Conservation (phyloP, 2,329 filamentous ascomycete genomes). For the Ophidiomyces ophidiicola region DNA sequence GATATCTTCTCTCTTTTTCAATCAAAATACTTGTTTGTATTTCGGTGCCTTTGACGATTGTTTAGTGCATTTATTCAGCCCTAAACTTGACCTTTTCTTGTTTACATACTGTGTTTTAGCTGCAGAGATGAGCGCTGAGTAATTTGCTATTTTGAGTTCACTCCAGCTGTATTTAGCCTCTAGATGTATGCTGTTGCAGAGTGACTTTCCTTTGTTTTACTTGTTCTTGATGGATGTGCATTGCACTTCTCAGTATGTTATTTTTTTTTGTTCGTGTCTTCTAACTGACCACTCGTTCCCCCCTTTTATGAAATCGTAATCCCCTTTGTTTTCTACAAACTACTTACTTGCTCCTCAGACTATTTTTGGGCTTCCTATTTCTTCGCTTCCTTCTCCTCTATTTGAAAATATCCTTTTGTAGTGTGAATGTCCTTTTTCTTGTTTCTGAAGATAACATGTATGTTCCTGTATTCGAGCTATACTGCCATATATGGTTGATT, state of each 20-base stretch:
- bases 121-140: neutral
- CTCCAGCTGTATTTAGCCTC: neutral
- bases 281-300: conserved; percentile 2
- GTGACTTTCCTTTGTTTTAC: conserved; percentile 5
- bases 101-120: neutral
- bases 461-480: conserved; percentile 1
- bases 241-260: conserved; percentile 1
- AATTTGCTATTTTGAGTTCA: conserved; percentile 6
- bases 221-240: neutral
- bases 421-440: neutral
- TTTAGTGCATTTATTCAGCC: conserved; percentile 5
- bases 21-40: conserved; percentile 4
- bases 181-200: conserved; percentile 8
- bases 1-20: too few species aligned
- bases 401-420: conserved; percentile 1
- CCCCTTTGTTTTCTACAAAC: conserved; percentile 1
- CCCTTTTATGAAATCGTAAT: conserved; percentile 5
- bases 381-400: neutral
- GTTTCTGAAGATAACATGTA: neutral
- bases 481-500: conserved; percentile 4
- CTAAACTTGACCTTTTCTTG: neutral
- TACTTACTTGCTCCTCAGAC: neutral
- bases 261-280: neutral
- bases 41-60: conserved; percentile 8
- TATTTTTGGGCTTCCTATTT: conserved; percentile 2